Evolutionary conservation across 192 early-diverging fungal genomes (phyloP).

Genomic region (Phycomyces blakesleeanus): DNA sequence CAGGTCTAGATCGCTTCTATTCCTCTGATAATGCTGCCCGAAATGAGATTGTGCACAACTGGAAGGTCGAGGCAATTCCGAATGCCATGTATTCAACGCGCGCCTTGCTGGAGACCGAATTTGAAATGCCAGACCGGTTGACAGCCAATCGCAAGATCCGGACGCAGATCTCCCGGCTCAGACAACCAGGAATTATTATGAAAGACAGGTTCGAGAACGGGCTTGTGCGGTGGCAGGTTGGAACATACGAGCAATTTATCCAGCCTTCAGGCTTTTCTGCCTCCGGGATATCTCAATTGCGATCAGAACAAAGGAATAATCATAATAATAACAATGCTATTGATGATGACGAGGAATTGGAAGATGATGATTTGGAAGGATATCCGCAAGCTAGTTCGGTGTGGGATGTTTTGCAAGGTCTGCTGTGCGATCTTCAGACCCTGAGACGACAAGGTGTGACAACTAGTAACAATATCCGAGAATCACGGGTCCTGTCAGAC

Average conservation of each 20-base stretch:
- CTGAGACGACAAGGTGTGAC: constrained; percentile 14
- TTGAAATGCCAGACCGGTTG: constrained; percentile 1
- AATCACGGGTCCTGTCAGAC: constrained; percentile 25
- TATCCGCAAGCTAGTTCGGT: constrained; percentile 6
- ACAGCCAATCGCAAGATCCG: constrained; percentile 20
- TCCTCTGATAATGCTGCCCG: constrained; percentile 18
- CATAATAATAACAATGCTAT: background rate
- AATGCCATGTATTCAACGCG: constrained; percentile 27
- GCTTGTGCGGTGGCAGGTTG: constrained; percentile 29
- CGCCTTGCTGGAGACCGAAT: constrained; percentile 21
- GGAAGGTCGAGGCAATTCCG: constrained; percentile 23
- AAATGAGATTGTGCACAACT: constrained; percentile 32
- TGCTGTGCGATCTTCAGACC: constrained; percentile 29
- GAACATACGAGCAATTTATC: constrained; percentile 29
- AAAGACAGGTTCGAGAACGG: constrained; percentile 30
- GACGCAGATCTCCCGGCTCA: constrained; percentile 19
- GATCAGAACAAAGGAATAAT: background rate
- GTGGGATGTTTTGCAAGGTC: constrained; percentile 31
- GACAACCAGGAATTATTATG: constrained; percentile 24
- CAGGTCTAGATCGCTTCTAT: constrained; percentile 12
- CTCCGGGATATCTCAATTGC: background rate
- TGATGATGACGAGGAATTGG: background rate
- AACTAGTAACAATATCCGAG: background rate
- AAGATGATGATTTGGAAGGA: background rate
- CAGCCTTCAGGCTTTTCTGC: background rate